phyloP scores from a whole-genome alignment of 495 filamentous ascomycete species.

The Melanomma pulvis-pyrius region DNA sequence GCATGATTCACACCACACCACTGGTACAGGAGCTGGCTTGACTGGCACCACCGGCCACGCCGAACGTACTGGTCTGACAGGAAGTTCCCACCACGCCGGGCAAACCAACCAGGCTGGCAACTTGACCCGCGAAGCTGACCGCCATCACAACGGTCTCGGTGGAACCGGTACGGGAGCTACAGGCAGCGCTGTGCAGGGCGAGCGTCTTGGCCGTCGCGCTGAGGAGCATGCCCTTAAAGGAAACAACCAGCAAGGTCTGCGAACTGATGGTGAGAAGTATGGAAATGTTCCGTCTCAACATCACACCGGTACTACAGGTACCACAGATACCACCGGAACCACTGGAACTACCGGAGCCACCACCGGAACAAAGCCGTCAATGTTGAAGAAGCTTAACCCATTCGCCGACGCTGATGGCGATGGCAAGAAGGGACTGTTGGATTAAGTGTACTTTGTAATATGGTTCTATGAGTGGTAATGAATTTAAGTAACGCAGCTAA shows the following conservation, averaged over 20 bases:
- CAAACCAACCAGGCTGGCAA: neutral
- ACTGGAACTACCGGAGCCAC: slow-evolving; percentile 19
- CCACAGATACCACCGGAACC: slow-evolving; percentile 14
- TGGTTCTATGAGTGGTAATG: neutral
- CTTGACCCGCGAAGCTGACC: too few species aligned
- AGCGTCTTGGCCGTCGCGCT: too few species aligned
- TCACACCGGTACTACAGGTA: slow-evolving; percentile 3
- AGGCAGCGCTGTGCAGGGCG: neutral
- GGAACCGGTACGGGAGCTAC: neutral
- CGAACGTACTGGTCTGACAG: neutral
- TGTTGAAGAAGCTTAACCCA: slow-evolving; percentile 55
- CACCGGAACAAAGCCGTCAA: slow-evolving; percentile 38
- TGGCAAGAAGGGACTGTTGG: slow-evolving; percentile 52
- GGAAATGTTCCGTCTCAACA: neutral
- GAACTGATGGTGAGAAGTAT: neutral
- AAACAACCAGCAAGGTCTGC: neutral
- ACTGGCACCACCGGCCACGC: neutral
- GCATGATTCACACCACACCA: neutral
- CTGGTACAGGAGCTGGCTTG: neutral
- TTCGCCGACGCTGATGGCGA: slow-evolving; percentile 51
- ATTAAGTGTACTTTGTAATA: slow-evolving; percentile 28
- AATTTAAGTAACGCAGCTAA: too few species aligned
- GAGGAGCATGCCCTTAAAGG: neutral
- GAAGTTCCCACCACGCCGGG: neutral
- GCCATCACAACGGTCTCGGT: neutral